phyloP scores from a whole-genome alignment of 225 moss, liverwort and hornwort genomes.

The Sphagnum tenellum region DNA sequence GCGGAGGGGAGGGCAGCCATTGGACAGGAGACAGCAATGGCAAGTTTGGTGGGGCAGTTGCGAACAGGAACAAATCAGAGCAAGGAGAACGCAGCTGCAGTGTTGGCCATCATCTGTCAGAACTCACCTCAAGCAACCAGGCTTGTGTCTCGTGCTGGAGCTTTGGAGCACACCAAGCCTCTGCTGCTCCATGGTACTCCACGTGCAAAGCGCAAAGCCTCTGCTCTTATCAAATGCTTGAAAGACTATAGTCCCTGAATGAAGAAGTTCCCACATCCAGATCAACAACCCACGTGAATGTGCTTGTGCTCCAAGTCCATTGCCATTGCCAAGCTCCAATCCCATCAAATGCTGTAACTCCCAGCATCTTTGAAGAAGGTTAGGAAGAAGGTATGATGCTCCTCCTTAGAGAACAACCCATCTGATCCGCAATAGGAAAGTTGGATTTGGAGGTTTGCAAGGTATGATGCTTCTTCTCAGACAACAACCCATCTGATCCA shows the following conservation, averaged over 20 bases:
- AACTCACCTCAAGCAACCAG: slow-evolving; percentile 9
- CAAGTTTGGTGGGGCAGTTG: slow-evolving; percentile 10
- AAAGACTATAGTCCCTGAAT: slow-evolving; percentile 1
- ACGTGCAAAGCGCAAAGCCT: slow-evolving; percentile 13
- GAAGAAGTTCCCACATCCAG: no score
- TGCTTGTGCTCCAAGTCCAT: no score
- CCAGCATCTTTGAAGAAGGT: no score
- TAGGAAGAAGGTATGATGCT: no score
- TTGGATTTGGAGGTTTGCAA: no score
- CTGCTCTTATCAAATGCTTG: slow-evolving; percentile 9
- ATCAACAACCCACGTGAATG: no score
- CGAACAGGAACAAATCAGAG: slow-evolving; percentile 6
- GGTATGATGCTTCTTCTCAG: no score
- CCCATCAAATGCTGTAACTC: no score
- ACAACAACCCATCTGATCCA: no score
- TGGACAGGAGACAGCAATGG: neutral
- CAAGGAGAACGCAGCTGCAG: slow-evolving; percentile 16
- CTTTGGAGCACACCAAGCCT: slow-evolving; percentile 11
- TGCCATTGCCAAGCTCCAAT: no score
- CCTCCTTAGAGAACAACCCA: no score
- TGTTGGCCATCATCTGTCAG: slow-evolving; percentile 15
- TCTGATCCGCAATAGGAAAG: no score
- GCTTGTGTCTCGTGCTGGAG: slow-evolving; percentile 6
- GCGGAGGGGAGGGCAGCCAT: slow-evolving; percentile 15
- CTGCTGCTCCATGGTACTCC: slow-evolving; percentile 10